Evolutionary conservation across 805 yeast species (phyloP), one percentile per base, ranked within the genome.

Genomic region (Soucietia sequanensis): DNA sequence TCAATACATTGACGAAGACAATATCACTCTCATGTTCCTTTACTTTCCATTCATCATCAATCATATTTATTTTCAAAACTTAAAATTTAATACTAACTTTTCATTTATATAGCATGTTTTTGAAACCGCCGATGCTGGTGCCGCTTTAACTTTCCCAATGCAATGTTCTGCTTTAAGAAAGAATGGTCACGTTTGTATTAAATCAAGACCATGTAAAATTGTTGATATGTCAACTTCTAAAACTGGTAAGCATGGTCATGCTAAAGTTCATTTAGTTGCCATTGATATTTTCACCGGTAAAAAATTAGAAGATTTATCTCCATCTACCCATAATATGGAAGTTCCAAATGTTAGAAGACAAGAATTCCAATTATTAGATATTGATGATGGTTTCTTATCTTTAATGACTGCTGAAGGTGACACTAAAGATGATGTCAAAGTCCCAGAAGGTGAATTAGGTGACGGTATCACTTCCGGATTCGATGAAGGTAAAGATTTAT

Each of bases 211-310:
- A 70, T 93, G 98, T 82, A 93, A 93, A 84, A 93, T 93, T 73
- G 95, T 93, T 62, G 99, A 93, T 72, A 93, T 93, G 99, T 93
- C 99, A 48, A 93, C 99, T 66, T 93, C 99, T 65, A 93, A 93
- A 85, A 93, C 99, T 60, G 99, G 99, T 78, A 93, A 93, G 97
- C 99, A 93, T 85, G 99, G 99, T 79, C 99, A 93, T 93, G 99
- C 99, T 71, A 93, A 93, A 83, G 99, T 93, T 73, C 98, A 93
- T 76, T 81, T 93, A 76, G 98, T 93, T 55, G 98, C 98, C 68
- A 82, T 86, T 60, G 99, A 93, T 72, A 91, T 93, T 72, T 93
- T 93, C 91, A 93, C 99, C 62, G 85, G 87, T 73, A 93, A 93
- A 90, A 93, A 93, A 81, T 83, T 90, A 73, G 99, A 93, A 83